Base-by-base conservation (phyloP, 2,329 filamentous ascomycete genomes). In the Diplodia sapinea region DNA sequence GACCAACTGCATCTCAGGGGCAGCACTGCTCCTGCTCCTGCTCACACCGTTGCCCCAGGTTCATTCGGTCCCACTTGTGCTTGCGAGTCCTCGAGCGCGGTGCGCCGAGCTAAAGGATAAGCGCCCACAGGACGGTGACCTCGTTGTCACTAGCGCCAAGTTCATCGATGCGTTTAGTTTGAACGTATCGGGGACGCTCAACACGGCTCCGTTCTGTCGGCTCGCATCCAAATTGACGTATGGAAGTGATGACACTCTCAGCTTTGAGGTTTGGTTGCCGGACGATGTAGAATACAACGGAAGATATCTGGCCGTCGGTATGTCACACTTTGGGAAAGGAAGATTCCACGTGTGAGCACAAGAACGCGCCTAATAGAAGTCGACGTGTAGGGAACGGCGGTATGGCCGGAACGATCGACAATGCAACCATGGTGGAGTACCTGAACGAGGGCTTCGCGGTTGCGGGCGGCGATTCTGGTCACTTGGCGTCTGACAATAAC, bases 371-470 rank as follows among this genome's bases (percentile, higher is more conserved):
- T 65, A 15, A 68, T 38, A 3, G 26, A 8, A 11, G 29, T 51
- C n/a, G 15, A 29, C 31, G 8, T 20, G 31, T 23, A 69, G 67
- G 67, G 13, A 70, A 71, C 49, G 65, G 67, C 7, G 70, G 70
- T 36, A 52, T 68, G 49, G 69, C 69, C 26, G 70, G 69, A 13
- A 56, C 49, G 4, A 68, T 71, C 29, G 62, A 67, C 40, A 62
- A 56, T 36, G 17, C 20, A 5, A 57, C 56, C 26, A 64, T 71
- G 67, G 20, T 69, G 17, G 31, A 50, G 17, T 61, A 70, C 33
- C 51, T 71, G 26, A 69, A 70, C 26, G 43, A 33, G 33, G 65
- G 66, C 38, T 71, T 69, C 47, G 69, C 70, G 29, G 67, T 71
- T 15, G 67, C 65, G 20, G 69, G 67, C 43, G 55, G 69, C 15